Evolutionary conservation across 495 filamentous ascomycete genomes (phyloP), one percentile per base, ranked within the genome.

Genomic region (Xylaria venustula): DNA sequence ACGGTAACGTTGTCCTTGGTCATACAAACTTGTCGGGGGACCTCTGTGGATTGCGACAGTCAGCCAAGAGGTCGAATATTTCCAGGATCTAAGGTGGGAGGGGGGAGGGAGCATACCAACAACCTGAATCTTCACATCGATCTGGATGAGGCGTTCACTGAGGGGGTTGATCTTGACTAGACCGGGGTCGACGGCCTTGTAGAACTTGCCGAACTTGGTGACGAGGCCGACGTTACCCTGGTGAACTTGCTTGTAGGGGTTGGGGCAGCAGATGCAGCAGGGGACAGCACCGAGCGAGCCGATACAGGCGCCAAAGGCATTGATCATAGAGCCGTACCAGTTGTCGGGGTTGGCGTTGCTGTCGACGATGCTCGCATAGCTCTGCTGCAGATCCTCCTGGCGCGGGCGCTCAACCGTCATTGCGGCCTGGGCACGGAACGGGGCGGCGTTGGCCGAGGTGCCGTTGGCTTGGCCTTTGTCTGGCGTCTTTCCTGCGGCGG

Each of bases 101-200:
- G 50, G 45, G 28, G 52, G 30, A 19, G 50, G 23, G 45, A 80
- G n/a, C 83, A 58, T 81, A 85, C 83, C 87, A 73, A 92, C 92
- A 66, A 97, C 96, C 77, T 99, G 94, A 67, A 98, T 97, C 85
- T 97, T 98, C 74, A 99, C 94, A 73, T 99, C 94, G 64, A 99
- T 90, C 63, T 93, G 89, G 64, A 88, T 89, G 23, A 99, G 82
- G 46, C 81, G 84, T 79, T 99, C 94, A 65, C 87, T 91, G 48
- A 98, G 85, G n/a, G 92, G 92, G 79, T 99, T 99, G 79, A 99
- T 86, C 81, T 96, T 96, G 71, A 97, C 92, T 28, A 99, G 86
- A 74, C 94, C 94, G 23, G 94, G 94, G 76, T 99, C 94, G 56
- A 99, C 94, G 25, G 94, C 90, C 66, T 93, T 90, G 74, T 95